phyloP scores from a whole-genome alignment of 1,284 basidiomycete species.

The Xanthoconium separans region DNA sequence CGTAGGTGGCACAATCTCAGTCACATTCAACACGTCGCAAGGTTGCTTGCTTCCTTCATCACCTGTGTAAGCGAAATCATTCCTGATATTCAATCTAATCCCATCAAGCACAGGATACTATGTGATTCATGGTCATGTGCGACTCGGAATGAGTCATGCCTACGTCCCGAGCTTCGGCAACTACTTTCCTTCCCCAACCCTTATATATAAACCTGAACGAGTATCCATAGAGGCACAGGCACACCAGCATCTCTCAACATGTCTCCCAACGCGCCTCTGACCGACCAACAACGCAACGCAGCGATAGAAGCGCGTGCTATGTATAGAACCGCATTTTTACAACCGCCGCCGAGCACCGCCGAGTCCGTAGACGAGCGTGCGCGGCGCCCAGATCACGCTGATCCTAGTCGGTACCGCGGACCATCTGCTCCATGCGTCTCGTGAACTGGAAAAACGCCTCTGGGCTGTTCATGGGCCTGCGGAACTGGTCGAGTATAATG shows the following conservation, averaged over 20 bases:
- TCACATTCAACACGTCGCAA: too few relatives aligned
- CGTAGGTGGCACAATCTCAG: too few relatives aligned
- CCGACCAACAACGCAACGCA: slow-evolving; percentile 14
- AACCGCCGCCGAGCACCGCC: not conserved
- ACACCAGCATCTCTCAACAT: not conserved
- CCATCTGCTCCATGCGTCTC: slow-evolving; percentile 10
- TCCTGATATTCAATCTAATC: too few relatives aligned
- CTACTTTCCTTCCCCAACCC: too few relatives aligned
- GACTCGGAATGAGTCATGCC: too few relatives aligned
- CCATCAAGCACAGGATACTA: too few relatives aligned
- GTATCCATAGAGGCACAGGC: too few relatives aligned
- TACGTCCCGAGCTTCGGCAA: too few relatives aligned
- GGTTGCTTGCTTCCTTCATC: too few relatives aligned
- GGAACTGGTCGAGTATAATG: slow-evolving; percentile 28
- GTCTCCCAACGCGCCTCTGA: slow-evolving; percentile 16
- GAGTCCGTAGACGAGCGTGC: slow-evolving; percentile 23
- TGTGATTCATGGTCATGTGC: too few relatives aligned
- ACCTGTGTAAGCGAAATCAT: too few relatives aligned
- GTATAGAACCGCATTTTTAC: not conserved
- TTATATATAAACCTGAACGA: too few relatives aligned
- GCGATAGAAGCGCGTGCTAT: slow-evolving; percentile 7
- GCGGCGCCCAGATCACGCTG: slow-evolving; percentile 14
- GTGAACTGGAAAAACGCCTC: slow-evolving; percentile 11
- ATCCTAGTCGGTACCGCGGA: slow-evolving; percentile 25
- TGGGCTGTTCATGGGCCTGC: not conserved